Percentiles rank a stretch among this genome's conserved stretches.
These are phyloP conservation scores for Xylaria sp. DNA, from an alignment of 2,329 filamentous ascomycete genomes.

Conservation along the genomic window DNA sequence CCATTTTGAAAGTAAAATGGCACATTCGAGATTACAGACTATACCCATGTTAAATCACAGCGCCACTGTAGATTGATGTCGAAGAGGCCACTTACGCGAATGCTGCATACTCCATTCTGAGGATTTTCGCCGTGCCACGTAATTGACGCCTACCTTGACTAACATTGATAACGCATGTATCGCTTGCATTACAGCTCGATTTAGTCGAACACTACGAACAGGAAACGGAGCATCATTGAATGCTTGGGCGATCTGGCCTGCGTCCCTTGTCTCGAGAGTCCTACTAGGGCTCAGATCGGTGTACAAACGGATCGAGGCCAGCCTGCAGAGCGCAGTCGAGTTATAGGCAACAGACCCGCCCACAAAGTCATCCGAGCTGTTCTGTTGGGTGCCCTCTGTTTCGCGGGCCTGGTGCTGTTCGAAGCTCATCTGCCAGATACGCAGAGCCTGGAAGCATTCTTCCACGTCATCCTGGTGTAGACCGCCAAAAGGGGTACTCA, in stretches of 20 bases:
- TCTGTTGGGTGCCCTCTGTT: conserved; percentile 50
- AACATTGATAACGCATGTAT: conserved; percentile 70
- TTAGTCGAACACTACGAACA: conserved; percentile 61
- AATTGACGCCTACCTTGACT: conserved; percentile 65
- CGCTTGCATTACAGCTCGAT: conserved; percentile 67
- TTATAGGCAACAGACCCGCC: conserved; percentile 69
- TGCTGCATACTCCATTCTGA: conserved; percentile 66
- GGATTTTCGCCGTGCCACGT: conserved; percentile 63
- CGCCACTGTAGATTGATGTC: neutral
- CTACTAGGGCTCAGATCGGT: conserved; percentile 66
- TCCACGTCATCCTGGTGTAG: conserved; percentile 59
- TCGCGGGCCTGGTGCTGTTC: conserved; percentile 58
- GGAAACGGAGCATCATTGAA: conserved; percentile 62
- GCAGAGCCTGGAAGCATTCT: conserved; percentile 57
- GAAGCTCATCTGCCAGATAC: conserved; percentile 61
- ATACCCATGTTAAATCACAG: conserved; percentile 11
- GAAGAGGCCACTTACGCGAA: conserved; percentile 51
- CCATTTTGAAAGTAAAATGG: conserved; percentile 63
- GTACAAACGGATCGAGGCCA: conserved; percentile 67
- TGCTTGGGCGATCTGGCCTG: conserved; percentile 61
- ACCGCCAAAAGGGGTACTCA: conserved; percentile 52
- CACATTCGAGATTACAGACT: conserved; percentile 66
- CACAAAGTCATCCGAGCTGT: conserved; percentile 52
- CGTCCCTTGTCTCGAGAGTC: conserved; percentile 67
- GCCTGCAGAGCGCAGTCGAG: conserved; percentile 61